Evolutionary conservation across 1,284 basidiomycete species (phyloP).

Genomic region (Boletus smithii): DNA sequence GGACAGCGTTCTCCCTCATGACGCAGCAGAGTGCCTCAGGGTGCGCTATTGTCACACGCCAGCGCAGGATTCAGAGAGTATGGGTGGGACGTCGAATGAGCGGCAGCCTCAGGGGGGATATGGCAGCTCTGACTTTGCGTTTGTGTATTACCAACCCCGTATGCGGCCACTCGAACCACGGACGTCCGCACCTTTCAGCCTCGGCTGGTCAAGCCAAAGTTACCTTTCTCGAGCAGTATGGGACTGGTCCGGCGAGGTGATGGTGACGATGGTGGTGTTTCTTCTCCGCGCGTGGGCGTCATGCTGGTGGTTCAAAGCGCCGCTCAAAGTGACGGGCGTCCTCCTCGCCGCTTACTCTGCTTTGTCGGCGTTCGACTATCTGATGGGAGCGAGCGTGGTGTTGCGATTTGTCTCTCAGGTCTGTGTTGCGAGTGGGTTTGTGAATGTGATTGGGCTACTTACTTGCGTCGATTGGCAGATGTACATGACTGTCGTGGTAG

Average conservation of each 20-base stretch:
- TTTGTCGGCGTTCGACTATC: not conserved
- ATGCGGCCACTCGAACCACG: not conserved
- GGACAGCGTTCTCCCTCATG: conserved; percentile 2
- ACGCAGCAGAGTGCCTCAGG: not conserved
- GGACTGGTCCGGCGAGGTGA: not conserved
- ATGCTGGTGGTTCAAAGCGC: conserved; percentile 15
- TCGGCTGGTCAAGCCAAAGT: not conserved
- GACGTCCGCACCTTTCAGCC: not conserved
- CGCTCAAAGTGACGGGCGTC: not conserved
- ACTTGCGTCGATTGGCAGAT: conserved; percentile 4
- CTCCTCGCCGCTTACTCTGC: not conserved
- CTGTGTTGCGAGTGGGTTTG: conserved; percentile 1
- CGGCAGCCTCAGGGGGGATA: conserved; percentile 2
- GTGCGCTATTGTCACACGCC: conserved; percentile 7
- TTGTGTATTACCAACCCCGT: not conserved
- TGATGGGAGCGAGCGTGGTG: not conserved
- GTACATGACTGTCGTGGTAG: not conserved
- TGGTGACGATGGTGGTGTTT: not conserved
- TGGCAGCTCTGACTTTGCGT: conserved; percentile 5
- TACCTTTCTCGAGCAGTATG: not conserved
- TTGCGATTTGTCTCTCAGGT: conserved; percentile 4
- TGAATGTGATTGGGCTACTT: not conserved
- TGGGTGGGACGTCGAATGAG: not conserved
- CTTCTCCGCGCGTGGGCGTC: conserved; percentile 2
- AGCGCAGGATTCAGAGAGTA: not conserved